Base-by-base conservation (phyloP, 2,329 filamentous ascomycete species). In the Botrytis squamosa region DNA sequence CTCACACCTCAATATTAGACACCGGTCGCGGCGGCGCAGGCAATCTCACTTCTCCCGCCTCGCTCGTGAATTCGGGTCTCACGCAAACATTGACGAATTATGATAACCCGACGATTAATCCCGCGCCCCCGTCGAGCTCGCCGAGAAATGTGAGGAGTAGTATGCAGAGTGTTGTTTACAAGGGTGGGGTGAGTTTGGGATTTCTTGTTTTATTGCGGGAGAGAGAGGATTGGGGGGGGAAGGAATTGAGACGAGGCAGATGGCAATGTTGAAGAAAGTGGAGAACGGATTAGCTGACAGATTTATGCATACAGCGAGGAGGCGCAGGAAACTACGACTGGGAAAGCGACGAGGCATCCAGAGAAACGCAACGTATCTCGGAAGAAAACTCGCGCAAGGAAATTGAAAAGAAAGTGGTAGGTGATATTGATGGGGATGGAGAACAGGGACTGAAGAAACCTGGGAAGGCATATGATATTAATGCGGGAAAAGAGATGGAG, bases 11-110 rank as follows among this genome's bases (percentile, higher is more conserved):
- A 20, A 25, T 25, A 29, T n/a, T 29, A 65, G 44, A 72, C 38
- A 78, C 79, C 63, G 89, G 89, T 71, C 87, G 89, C 74, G 89
- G 89, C 76, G 89, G 89, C 33, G 88, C 89, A 1, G 89, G 89
- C 55, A 91, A 91, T 83, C 89, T 86, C 78, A 80, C 85, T 70
- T 72, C 75, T n/a, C 77, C 79, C 16, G 71, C 74, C 7, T 71
- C 76, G 33, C 77, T 77, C 46, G 42, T 64, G 42, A 70, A 75
- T 25, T 67, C 75, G 40, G 76, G 75, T 40, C 71, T 78, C 29
- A 38, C 74, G 29, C 75, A 76, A 71, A 67, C 70, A 4, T 59
- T 55, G 25, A 74, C 75, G 42, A 49, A 73, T 18, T 74, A 72
- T 33, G 71, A 71, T 14, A 75, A 75, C 6, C 69, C 73, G 0